Evolutionary conservation across 2,329 filamentous ascomycete genomes (phyloP).

Genomic region (Cytospora piceicola): DNA sequence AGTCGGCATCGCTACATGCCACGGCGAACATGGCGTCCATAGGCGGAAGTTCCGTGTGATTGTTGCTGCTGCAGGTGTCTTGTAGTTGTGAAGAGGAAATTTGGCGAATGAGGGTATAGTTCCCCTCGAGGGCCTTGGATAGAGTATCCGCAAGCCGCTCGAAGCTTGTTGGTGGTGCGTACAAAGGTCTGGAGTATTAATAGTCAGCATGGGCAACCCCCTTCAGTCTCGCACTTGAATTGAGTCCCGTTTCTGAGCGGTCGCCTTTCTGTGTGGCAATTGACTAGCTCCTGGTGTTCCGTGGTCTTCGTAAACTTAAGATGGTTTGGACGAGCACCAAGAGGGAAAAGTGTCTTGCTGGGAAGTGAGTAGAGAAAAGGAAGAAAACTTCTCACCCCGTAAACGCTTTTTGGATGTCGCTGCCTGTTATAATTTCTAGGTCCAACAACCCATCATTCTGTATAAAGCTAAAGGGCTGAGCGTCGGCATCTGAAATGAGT

Average conservation of each 20-base stretch:
- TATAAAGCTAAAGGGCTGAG: slow-evolving; percentile 33
- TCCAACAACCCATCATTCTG: slow-evolving; percentile 32
- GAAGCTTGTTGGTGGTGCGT: slow-evolving; percentile 36
- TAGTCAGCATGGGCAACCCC: neutral
- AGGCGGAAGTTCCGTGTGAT: slow-evolving; percentile 11
- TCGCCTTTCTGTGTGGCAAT: neutral
- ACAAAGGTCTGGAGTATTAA: slow-evolving; percentile 35
- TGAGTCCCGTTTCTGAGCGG: neutral
- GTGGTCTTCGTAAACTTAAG: neutral
- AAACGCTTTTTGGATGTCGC: slow-evolving; percentile 39
- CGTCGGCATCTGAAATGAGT: slow-evolving; percentile 39
- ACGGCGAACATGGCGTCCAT: slow-evolving; percentile 37
- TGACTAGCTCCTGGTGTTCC: neutral
- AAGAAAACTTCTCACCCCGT: neutral
- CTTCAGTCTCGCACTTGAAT: neutral
- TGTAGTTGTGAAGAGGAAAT: slow-evolving; percentile 5
- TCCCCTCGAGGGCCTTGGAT: slow-evolving; percentile 37
- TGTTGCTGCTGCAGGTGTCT: slow-evolving; percentile 25
- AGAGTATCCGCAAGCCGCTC: slow-evolving; percentile 30
- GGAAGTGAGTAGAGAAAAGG: neutral
- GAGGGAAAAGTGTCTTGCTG: neutral
- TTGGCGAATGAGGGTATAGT: slow-evolving; percentile 34
- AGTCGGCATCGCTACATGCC: slow-evolving; percentile 43
- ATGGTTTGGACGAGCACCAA: neutral
- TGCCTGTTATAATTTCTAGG: slow-evolving; percentile 38